Evolutionary conservation across 1,284 basidiomycete genomes (phyloP).

Genomic region (Mycosarcoma maydis): DNA sequence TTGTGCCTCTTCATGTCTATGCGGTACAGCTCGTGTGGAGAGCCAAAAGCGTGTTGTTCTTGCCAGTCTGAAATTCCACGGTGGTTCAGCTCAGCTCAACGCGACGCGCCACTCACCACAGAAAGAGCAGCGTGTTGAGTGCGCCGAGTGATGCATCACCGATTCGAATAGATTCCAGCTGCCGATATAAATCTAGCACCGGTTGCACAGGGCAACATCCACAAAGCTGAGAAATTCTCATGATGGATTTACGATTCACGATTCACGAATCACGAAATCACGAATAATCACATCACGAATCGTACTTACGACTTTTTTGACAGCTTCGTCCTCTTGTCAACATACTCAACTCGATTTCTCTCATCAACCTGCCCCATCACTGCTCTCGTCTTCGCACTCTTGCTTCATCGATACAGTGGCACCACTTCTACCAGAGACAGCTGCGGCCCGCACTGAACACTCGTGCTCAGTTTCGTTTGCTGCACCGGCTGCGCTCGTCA

Average conservation of each 20-base stretch:
- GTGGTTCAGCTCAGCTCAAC: constrained; percentile 25
- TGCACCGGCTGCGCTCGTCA: neutral
- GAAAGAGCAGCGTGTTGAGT: constrained; percentile 11
- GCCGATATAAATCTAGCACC: constrained; percentile 6
- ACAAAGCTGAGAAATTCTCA: neutral
- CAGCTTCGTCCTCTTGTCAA: neutral
- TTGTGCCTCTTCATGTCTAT: neutral
- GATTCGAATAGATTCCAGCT: neutral
- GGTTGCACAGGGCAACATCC: constrained; percentile 12
- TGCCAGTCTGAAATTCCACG: constrained; percentile 11
- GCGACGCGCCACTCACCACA: constrained; percentile 31
- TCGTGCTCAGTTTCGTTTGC: no score
- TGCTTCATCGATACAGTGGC: no score
- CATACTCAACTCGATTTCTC: neutral
- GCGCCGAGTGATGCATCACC: constrained; percentile 1
- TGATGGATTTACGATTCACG: constrained; percentile 7
- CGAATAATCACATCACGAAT: no score
- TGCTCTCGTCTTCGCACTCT: neutral
- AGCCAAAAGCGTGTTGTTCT: constrained; percentile 33
- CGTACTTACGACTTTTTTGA: neutral
- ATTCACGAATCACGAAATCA: no score
- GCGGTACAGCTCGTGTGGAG: no score
- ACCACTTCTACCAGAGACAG: no score
- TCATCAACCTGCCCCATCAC: neutral
- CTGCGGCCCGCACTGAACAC: no score